These are phyloP conservation scores for Sporothrix brunneoviolacea DNA, from an alignment of 2,329 filamentous ascomycete species.

Conservation along the genomic window DNA sequence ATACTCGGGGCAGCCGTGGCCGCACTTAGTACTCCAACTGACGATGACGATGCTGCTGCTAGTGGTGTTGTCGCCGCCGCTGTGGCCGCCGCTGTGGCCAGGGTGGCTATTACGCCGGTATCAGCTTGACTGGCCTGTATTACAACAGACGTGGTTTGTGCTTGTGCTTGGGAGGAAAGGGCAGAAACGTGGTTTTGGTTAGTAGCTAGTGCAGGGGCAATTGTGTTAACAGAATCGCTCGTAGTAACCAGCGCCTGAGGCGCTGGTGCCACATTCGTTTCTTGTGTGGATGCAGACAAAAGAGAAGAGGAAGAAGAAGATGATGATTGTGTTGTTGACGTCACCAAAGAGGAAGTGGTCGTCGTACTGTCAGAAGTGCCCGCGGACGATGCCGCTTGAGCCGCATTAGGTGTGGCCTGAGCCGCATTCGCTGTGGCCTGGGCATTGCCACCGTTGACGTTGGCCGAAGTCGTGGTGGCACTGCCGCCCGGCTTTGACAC, in stretches of 20 bases:
- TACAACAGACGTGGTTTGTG: constrained; percentile 15
- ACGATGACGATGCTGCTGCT: not conserved
- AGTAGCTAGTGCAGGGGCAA: not conserved
- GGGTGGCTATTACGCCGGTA: constrained; percentile 25
- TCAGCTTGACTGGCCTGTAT: constrained; percentile 31
- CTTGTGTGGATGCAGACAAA: constrained; percentile 13
- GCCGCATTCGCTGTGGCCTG: constrained; percentile 1
- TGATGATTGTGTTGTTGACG: constrained; percentile 18
- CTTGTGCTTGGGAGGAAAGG: constrained; percentile 8
- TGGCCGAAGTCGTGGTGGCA: constrained; percentile 15
- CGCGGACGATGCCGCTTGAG: constrained; percentile 2
- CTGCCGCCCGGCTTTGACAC: constrained; percentile 33
- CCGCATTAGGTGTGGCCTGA: too few relatives aligned
- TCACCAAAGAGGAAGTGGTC: constrained; percentile 22
- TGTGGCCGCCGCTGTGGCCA: constrained; percentile 17
- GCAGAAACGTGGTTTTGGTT: not conserved
- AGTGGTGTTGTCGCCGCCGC: not conserved
- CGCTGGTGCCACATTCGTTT: constrained; percentile 10
- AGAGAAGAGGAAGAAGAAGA: constrained; percentile 15
- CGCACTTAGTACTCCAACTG: not conserved
- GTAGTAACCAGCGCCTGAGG: constrained; percentile 10
- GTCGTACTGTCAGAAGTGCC: constrained; percentile 29
- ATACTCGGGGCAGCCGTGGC: not conserved
- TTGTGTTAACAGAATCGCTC: constrained; percentile 6
- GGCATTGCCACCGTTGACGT: constrained; percentile 13